phyloP scores from a whole-genome alignment of 2,329 filamentous ascomycete genomes.

The Fusarium chaquense region DNA sequence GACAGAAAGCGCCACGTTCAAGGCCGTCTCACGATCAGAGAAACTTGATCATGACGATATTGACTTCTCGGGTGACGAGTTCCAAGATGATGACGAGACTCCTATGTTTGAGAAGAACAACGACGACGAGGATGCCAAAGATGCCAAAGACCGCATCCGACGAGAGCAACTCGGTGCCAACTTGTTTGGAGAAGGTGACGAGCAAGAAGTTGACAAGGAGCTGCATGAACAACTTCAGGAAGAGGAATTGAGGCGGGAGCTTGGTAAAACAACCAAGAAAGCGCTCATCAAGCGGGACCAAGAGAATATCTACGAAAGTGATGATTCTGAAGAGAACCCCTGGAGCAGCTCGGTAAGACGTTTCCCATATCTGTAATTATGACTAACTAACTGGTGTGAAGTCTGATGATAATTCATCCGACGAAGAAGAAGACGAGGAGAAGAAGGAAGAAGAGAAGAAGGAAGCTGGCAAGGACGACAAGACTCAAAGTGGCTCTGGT shows the following conservation, averaged over 20 bases:
- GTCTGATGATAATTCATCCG: constrained; percentile 62
- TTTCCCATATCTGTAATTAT: background rate
- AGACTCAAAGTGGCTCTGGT: constrained; percentile 66
- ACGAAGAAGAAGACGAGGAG: constrained; percentile 54
- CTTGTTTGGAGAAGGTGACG: constrained; percentile 77
- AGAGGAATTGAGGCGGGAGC: constrained; percentile 74
- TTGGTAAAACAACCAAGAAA: constrained; percentile 83
- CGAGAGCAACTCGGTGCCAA: constrained; percentile 89
- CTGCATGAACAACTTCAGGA: constrained; percentile 77
- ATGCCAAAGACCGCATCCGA: constrained; percentile 78
- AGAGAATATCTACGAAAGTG: constrained; percentile 86
- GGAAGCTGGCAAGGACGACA: constrained; percentile 62
- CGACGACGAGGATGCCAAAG: constrained; percentile 83
- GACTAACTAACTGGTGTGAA: constrained; percentile 46
- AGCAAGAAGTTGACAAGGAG: constrained; percentile 79
- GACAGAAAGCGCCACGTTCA: constrained; percentile 74
- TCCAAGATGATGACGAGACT: constrained; percentile 89
- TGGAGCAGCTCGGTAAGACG: constrained; percentile 56
- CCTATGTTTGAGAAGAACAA: constrained; percentile 81
- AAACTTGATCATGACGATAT: constrained; percentile 78
- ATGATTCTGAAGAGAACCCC: constrained; percentile 62
- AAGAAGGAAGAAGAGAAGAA: constrained; percentile 56
- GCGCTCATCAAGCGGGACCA: constrained; percentile 86
- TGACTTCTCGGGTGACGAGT: constrained; percentile 77
- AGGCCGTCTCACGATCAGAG: constrained; percentile 70